Evolutionary conservation across 805 yeast genomes (phyloP), one percentile per base, ranked within the genome.

Genomic region (Saccharomyces paradoxus): DNA sequence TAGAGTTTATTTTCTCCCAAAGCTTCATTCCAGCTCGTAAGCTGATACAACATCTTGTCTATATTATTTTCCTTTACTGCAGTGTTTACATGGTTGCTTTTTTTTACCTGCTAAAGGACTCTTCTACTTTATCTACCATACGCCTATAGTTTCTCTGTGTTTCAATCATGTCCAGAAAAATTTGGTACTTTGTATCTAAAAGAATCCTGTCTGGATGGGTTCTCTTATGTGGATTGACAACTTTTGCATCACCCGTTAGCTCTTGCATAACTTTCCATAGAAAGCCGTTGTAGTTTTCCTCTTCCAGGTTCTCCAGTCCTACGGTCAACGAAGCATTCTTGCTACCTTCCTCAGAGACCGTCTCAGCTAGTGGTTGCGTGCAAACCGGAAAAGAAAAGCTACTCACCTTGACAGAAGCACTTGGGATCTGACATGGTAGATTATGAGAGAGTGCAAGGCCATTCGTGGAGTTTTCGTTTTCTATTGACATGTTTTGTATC

Each of bases 251-350:
- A 7, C 96, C 92, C 1, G 96, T 86, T 75, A 91, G 78, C 57
- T 79, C 78, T 60, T 80, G 80, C 99, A 94, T 94, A 41, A 86
- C 83, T 41, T 82, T 81, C 98, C 98, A 92, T 55, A 94, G 75
- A 53, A 77, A 78, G 26, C 72, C 76, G 5, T 67, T 75, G 2
- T 63, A 57, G 21, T 60, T 64, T 21, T 51, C 56, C 17, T 53
- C 56, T n/a, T 53, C 52, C 21, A 50, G 60, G 12, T 12, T 21
- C 17, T 17, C 13, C 4, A 2, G 22, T 37, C 5, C 44, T 17
- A 8, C 12, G 29, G 60, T 63, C 21, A 49, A 53, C 3, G 52
- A 56, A 13, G 53, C 60, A 5, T 55, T 61, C 14, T 53, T 51
- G 12, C 49, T 21, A 13, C 31, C 52, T 14, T 55, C 55, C 1